Evolutionary conservation across 129 eudicot genomes (phyloP).

Genomic region (Helianthus tuberosus): DNA sequence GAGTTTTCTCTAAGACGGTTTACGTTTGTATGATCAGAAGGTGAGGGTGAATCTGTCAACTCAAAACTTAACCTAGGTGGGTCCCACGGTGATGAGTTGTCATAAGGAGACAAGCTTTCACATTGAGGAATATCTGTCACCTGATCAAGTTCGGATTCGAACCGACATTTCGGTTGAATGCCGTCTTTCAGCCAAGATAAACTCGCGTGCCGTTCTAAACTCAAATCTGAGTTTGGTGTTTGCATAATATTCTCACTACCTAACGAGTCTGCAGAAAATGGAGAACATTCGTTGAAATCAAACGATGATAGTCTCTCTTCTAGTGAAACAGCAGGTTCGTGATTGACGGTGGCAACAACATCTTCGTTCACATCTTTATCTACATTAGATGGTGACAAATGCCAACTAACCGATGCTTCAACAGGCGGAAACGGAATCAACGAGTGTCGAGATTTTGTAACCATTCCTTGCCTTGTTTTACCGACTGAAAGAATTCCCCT

Average conservation of each 20-base stretch:
- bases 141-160: constrained; percentile 44
- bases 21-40: constrained; percentile 26
- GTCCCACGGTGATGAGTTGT: constrained; percentile 45
- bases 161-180: constrained; percentile 18
- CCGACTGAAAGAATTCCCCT: constrained; percentile 70
- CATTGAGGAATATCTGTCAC: constrained; percentile 34
- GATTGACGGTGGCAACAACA: background rate
- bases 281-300: constrained; percentile 42
- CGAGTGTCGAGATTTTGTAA: constrained; percentile 41
- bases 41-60: constrained; percentile 39
- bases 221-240: constrained; percentile 74
- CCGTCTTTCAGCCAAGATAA: constrained; percentile 39
- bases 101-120: constrained; percentile 49
- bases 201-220: constrained; percentile 39
- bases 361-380: constrained; percentile 22
- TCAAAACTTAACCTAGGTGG: constrained; percentile 41
- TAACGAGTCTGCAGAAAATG: constrained; percentile 46
- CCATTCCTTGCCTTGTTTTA: constrained; percentile 15
- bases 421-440: constrained; percentile 67
- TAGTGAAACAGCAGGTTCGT: constrained; percentile 22
- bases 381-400: constrained; percentile 60
- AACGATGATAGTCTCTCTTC: constrained; percentile 23
- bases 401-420: constrained; percentile 87
- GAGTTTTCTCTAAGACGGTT: constrained; percentile 23
- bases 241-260: constrained; percentile 72